These are phyloP conservation scores for Stephanodiscus triporus DNA, from an alignment of 108 stramenopile species.

Conservation along the genomic window DNA sequence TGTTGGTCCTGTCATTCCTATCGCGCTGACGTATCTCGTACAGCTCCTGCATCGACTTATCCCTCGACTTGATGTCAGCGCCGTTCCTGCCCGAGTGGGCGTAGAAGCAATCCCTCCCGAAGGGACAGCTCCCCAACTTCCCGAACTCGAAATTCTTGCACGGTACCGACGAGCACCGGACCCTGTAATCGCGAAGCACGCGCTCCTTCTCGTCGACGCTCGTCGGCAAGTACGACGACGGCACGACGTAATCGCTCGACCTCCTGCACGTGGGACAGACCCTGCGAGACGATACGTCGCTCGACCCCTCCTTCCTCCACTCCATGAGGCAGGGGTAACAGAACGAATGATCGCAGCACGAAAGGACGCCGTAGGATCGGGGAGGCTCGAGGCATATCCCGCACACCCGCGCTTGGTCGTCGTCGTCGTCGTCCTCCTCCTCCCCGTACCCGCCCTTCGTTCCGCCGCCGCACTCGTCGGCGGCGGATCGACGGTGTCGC, in stretches of 20 bases:
- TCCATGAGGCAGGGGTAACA: constrained; percentile 60
- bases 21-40: constrained; percentile 45
- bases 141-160: constrained; percentile 47
- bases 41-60: constrained; percentile 49
- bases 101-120: constrained; percentile 65
- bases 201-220: constrained; percentile 38
- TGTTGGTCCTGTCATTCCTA: neutral
- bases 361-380: constrained; percentile 50
- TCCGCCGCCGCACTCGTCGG: neutral
- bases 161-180: constrained; percentile 35
- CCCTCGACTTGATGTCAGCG: constrained; percentile 45
- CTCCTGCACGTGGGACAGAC: constrained; percentile 63
- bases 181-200: constrained; percentile 46
- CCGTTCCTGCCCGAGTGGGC: constrained; percentile 50
- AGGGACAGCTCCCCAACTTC: constrained; percentile 58
- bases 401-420: constrained; percentile 14
- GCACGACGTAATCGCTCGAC: constrained; percentile 50
- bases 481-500: constrained; percentile 4
- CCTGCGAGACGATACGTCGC: constrained; percentile 32
- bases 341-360: constrained; percentile 56
- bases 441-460: neutral
- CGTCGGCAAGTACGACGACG: constrained; percentile 28
- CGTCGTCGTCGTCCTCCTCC: constrained; percentile 3
- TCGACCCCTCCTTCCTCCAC: constrained; percentile 47
- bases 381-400: constrained; percentile 58